Percentiles rank a stretch among this genome's conserved stretches.
phyloP scores from a whole-genome alignment of 805 yeast species.

The Candida michaelii region DNA sequence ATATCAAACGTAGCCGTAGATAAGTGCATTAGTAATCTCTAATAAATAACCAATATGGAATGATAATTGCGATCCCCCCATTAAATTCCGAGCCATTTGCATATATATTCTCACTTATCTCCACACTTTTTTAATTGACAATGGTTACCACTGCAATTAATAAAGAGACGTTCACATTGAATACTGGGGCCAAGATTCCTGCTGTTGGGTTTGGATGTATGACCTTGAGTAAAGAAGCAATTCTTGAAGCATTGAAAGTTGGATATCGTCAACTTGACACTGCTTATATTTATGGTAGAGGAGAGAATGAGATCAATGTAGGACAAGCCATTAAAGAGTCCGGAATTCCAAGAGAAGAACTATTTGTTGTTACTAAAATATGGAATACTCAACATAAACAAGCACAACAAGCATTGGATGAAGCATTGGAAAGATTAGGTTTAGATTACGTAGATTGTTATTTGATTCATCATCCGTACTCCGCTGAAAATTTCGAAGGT shows the following conservation, averaged over 20 bases:
- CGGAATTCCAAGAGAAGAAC: conserved; percentile 67
- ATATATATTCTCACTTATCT: background rate
- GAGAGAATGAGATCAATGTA: conserved; percentile 57
- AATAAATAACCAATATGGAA: too few relatives aligned
- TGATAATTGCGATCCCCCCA: background rate
- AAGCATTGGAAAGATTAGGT: conserved; percentile 43
- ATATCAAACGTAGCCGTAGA: background rate
- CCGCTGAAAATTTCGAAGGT: conserved; percentile 48
- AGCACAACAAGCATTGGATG: conserved; percentile 17
- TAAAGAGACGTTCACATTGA: conserved; percentile 7
- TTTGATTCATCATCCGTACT: conserved; percentile 74
- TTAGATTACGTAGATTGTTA: conserved; percentile 59
- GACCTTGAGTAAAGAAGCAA: conserved; percentile 9
- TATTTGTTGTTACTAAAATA: conserved; percentile 76
- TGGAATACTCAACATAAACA: conserved; percentile 68
- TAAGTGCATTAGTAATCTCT: too few relatives aligned
- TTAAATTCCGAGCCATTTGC: background rate
- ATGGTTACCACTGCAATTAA: conserved; percentile 4
- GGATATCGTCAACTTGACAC: conserved; percentile 80
- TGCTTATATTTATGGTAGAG: conserved; percentile 60
- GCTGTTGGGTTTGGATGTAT: conserved; percentile 16
- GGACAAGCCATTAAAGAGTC: conserved; percentile 72
- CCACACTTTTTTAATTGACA: conserved; percentile 1
- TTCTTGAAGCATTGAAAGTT: conserved; percentile 70
- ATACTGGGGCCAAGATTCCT: conserved; percentile 14